These are phyloP conservation scores for Camellia sinensis DNA, from an alignment of 148 eudicot genomes.

Conservation along the genomic window DNA sequence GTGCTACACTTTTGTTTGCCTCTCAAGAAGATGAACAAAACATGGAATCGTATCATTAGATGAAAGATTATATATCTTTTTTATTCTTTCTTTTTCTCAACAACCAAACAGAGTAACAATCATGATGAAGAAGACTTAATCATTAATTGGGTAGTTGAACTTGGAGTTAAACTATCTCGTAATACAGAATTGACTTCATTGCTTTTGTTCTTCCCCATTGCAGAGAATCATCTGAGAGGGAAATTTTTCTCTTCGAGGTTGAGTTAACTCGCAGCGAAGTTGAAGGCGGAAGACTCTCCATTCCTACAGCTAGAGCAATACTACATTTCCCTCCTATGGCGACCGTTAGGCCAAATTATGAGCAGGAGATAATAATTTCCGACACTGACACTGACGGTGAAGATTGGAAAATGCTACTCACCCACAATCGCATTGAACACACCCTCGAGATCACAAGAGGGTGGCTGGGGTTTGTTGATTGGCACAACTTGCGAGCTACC, in stretches of 20 bases:
- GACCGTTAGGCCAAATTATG: not conserved
- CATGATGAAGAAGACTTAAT: too few relatives aligned
- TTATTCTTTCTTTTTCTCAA: too few relatives aligned
- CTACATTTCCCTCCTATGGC: not conserved
- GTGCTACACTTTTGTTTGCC: too few relatives aligned
- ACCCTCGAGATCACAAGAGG: not conserved
- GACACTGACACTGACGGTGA: not conserved
- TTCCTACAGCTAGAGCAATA: not conserved
- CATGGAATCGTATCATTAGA: too few relatives aligned
- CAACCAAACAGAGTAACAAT: too few relatives aligned
- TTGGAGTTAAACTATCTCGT: too few relatives aligned
- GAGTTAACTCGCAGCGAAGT: not conserved
- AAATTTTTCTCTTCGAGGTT: not conserved
- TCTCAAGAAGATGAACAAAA: too few relatives aligned
- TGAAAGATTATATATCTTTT: too few relatives aligned
- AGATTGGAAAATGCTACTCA: not conserved
- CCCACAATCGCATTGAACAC: not conserved
- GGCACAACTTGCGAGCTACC: not conserved
- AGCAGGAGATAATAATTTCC: not conserved
- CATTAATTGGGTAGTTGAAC: too few relatives aligned
- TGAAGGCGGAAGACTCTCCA: not conserved
- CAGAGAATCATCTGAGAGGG: too few relatives aligned
- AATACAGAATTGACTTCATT: not conserved
- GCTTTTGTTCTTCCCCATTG: not conserved
- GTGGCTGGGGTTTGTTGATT: not conserved